phyloP scores from a whole-genome alignment of 495 filamentous ascomycete genomes.

The Extremus antarcticus region DNA sequence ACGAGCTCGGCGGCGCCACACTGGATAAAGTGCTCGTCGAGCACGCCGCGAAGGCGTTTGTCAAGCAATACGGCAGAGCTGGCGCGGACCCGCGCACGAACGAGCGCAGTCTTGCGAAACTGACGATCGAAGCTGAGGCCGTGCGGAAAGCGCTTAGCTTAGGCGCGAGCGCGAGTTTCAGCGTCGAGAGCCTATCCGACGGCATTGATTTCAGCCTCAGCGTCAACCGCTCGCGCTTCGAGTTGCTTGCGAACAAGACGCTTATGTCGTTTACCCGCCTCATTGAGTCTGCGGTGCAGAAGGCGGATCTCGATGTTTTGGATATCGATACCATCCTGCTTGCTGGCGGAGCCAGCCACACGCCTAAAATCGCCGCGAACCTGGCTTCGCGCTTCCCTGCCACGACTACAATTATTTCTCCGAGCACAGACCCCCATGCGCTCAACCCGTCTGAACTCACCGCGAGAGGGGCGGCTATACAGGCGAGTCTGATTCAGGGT shows the following conservation, averaged over 20 bases:
- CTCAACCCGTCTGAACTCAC: constrained; percentile 89
- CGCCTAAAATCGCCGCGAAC: constrained; percentile 76
- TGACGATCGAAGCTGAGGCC: constrained; percentile 81
- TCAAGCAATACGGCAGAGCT: constrained; percentile 73
- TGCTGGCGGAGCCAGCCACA: constrained; percentile 85
- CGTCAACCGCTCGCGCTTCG: constrained; percentile 86
- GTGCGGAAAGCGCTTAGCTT: constrained; percentile 83
- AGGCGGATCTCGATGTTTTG: constrained; percentile 82
- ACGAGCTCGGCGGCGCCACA: constrained; percentile 70
- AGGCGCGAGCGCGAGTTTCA: constrained; percentile 77
- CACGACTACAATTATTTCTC: constrained; percentile 68
- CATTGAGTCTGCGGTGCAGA: constrained; percentile 74
- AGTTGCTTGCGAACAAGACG: constrained; percentile 73
- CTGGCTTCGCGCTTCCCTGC: constrained; percentile 68
- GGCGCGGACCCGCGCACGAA: constrained; percentile 69
- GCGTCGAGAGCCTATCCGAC: constrained; percentile 74
- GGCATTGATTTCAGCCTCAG: constrained; percentile 85
- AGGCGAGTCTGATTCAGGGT: constrained; percentile 83
- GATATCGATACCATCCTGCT: constrained; percentile 94
- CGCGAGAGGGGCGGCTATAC: constrained; percentile 84
- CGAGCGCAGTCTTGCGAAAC: constrained; percentile 71
- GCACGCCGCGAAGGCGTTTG: constrained; percentile 95
- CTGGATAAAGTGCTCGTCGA: constrained; percentile 86
- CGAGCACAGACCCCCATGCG: constrained; percentile 60
- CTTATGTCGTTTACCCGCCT: constrained; percentile 78